Evolutionary conservation across 2,329 filamentous ascomycete genomes (phyloP), one percentile per base, ranked within the genome.

Genomic region (Pyrenophora teres): DNA sequence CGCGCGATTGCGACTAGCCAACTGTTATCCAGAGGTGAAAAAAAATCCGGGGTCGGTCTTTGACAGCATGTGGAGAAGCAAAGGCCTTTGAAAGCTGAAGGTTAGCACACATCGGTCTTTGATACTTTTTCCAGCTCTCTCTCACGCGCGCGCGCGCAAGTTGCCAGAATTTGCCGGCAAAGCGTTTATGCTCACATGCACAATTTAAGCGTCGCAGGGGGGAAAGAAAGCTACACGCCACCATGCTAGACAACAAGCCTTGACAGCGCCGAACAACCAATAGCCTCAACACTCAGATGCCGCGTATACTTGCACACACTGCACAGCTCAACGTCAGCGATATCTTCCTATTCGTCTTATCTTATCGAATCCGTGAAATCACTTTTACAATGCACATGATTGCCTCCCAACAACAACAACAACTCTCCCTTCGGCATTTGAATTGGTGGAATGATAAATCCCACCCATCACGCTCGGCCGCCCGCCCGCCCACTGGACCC

Each of bases 1-100:
- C 23, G 6, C 23, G 7, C 6, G 15, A 15, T 8, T 25, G 23
- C 8, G 23, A 25, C 23, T 3, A 25, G 4, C 23, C 7, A 25
- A 25, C 23, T 25, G 4, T 25, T 2, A 6, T 25, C 42, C 42
- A 48, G 51, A 46, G 56, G 18, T 21, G 12, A 32, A 32, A 50
- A 52, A 32, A 50, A 52, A 54, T 46, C 60, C 50, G 59, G 62
- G 57, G 59, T 63, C 62, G 62, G 62, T 46, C 36, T 63, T 52
- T 65, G 62, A 56, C 37, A 23, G 16, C 3, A 10, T 31, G 43
- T 46, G 52, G 48, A 46, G 46, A 51, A 15, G 19, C 19, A 12
- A 39, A 16, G 21, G 27, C 30, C 10, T 35, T 7, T 32, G 21
- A 3, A 5, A 9, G 23, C 23, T 25, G 6, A 25, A 25, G 23